Percentiles rank a stretch among this genome's conserved stretches.
Evolutionary conservation across 129 eudicot species (phyloP).

Genomic region (Erigeron canadensis): DNA sequence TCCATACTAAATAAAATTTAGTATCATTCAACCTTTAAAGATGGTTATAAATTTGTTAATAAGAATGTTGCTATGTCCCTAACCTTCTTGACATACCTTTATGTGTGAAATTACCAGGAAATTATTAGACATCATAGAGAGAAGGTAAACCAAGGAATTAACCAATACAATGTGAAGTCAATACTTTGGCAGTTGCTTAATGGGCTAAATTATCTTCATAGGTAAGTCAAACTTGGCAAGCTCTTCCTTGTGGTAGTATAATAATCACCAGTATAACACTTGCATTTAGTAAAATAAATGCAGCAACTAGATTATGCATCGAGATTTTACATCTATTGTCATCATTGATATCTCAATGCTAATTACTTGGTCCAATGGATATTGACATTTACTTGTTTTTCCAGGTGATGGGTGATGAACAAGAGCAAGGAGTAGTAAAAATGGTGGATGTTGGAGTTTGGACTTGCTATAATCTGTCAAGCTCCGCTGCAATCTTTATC

Average conservation of each 20-base stretch:
- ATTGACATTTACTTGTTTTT: not conserved
- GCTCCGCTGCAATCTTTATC: conserved; percentile 90
- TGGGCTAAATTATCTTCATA: conserved; percentile 96
- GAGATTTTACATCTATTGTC: conserved; percentile 32
- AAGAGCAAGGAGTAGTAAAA: conserved; percentile 96
- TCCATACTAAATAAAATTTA: not conserved
- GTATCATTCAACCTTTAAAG: not conserved
- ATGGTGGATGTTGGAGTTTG: conserved; percentile 99
- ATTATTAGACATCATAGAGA: conserved; percentile 98
- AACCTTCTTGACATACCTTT: conserved; percentile 7
- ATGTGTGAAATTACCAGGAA: conserved; percentile 48
- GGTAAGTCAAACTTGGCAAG: conserved; percentile 33
- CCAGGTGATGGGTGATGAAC: conserved; percentile 99
- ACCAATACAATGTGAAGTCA: conserved; percentile 85
- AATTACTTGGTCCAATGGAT: conserved; percentile 10
- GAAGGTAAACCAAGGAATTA: conserved; percentile 83
- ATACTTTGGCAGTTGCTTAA: conserved; percentile 97
- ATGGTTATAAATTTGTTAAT: not conserved
- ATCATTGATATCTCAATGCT: conserved; percentile 9
- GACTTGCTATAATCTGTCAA: conserved; percentile 92
- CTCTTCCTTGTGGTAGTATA: not conserved
- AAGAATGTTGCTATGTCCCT: not conserved
- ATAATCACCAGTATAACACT: not conserved
- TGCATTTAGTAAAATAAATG: conserved; percentile 19
- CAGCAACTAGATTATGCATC: conserved; percentile 98